Percentiles rank a stretch among this genome's conserved stretches.
phyloP scores from a whole-genome alignment of 2,329 filamentous ascomycete species.

The Blastomyces silverae region DNA sequence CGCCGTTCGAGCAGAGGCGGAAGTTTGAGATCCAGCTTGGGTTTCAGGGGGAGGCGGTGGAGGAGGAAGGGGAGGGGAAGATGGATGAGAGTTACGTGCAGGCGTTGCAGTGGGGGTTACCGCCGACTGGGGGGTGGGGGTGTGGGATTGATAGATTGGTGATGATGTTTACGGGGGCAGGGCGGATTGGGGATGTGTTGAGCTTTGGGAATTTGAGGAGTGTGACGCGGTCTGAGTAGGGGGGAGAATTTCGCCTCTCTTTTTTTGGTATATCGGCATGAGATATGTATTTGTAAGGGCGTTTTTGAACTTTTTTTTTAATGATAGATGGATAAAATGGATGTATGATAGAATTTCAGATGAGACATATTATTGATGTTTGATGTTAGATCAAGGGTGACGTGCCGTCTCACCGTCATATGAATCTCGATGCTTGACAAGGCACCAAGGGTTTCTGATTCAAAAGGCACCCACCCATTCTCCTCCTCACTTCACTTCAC shows the following conservation, averaged over 20 bases:
- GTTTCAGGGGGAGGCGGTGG: conserved; percentile 45
- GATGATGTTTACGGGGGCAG: conserved; percentile 78
- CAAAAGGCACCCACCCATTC: no score
- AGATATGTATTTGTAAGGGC: neutral
- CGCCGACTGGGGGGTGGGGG: conserved; percentile 96
- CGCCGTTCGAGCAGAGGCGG: conserved; percentile 72
- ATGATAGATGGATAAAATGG: neutral
- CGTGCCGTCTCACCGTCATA: no score
- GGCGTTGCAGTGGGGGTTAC: conserved; percentile 79
- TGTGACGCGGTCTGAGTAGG: conserved; percentile 30
- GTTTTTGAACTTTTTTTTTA: no score
- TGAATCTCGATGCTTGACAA: no score
- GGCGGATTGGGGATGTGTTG: conserved; percentile 76
- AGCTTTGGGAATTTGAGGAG: conserved; percentile 74
- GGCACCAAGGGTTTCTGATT: no score
- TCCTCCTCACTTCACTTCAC: no score
- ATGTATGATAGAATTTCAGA: neutral
- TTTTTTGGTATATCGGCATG: neutral
- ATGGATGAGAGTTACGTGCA: conserved; percentile 76
- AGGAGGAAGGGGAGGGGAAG: conserved; percentile 43
- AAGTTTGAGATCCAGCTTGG: conserved; percentile 64
- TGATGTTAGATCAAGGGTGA: no score
- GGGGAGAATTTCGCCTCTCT: neutral
- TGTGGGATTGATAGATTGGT: conserved; percentile 84
- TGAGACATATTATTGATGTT: no score